Base-by-base conservation (phyloP, 1,284 basidiomycete species). In the Trichosporon ovoides region DNA sequence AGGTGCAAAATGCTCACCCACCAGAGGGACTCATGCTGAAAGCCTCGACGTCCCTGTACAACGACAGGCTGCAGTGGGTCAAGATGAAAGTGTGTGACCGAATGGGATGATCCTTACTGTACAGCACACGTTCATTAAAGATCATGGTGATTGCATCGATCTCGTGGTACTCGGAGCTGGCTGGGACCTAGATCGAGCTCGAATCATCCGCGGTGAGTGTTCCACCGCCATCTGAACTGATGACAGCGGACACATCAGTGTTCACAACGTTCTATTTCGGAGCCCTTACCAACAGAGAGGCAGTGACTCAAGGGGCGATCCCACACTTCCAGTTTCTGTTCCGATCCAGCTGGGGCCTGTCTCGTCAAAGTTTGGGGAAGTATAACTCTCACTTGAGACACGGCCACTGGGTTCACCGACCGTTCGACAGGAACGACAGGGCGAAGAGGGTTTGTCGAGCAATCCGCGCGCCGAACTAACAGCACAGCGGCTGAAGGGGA, bases 221-320 rank as follows among this genome's bases (percentile, higher is more conserved):
- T 3, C 2, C 3, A 28, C 43, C 5, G 2, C 28, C 10, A 18
- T 6, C 20, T 31, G 1, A 33, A 40, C 46, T 50, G 36, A 57
- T 16, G 1, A 18, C 62, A 90, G 89, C 91, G 5, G 78, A 86
- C n/a, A 83, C 87, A 2, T 81, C 81, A 5, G 83, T 84, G 3
- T 84, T 83, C 56, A 92, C 88, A 0, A 90, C 85, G 0, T 91
- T 92, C 72, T 89, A 88, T 73, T 74, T 92, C 19, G 91, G 78
- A 3, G 71, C 78, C 3, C 63, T 76, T 10, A 71, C 70, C 31
- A 74, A 77, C 38, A 50, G 36, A 7, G 64, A 63, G 0, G 51
- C 51, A 12, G 67, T 73, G 7, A 43, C 52, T 2, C 57, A 63
- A 1, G 13, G 51, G 13, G 67, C 70, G 22, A 64, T 66, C 7